Conservation (phyloP, 2,329 filamentous ascomycete genomes). For the Exophiala lecanii-corni region DNA sequence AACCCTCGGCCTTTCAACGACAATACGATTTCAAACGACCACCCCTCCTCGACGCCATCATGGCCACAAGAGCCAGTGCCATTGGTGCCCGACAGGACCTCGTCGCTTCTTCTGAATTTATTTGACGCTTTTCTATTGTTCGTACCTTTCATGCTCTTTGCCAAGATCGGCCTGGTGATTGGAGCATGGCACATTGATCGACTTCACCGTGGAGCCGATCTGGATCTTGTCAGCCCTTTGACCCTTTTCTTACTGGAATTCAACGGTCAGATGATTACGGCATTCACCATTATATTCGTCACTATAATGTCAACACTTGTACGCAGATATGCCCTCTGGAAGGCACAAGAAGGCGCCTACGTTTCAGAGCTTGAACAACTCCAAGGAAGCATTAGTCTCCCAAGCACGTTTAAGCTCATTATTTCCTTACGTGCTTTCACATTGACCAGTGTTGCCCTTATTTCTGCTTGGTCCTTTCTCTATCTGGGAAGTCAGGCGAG, state of each 20-base stretch:
- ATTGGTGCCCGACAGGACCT: slow-evolving; percentile 7
- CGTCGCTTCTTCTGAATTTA: slow-evolving; percentile 4
- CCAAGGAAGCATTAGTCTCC: slow-evolving; percentile 13
- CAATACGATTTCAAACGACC: not conserved
- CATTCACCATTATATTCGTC: slow-evolving; percentile 18
- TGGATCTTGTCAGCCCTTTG: slow-evolving; percentile 13
- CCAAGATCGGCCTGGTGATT: slow-evolving; percentile 11
- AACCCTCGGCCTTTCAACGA: too few species aligned
- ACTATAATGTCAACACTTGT: slow-evolving; percentile 15
- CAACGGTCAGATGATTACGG: slow-evolving; percentile 15
- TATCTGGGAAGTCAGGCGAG: slow-evolving; percentile 17
- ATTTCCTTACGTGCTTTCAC: slow-evolving; percentile 14
- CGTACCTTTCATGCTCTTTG: slow-evolving; percentile 8
- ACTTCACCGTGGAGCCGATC: slow-evolving; percentile 3
- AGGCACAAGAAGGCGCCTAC: slow-evolving; percentile 13
- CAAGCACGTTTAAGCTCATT: slow-evolving; percentile 14
- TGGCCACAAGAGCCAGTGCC: slow-evolving; percentile 13
- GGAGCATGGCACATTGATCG: slow-evolving; percentile 9
- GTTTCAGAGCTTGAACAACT: slow-evolving; percentile 16
- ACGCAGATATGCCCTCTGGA: slow-evolving; percentile 14
- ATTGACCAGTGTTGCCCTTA: slow-evolving; percentile 2
- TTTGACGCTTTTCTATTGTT: slow-evolving; percentile 8
- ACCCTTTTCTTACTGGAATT: slow-evolving; percentile 12
- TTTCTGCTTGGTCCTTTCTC: slow-evolving; percentile 15
- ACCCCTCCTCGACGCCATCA: not conserved